Percentiles rank a stretch among this genome's conserved stretches.
Evolutionary conservation across 1,139 yeast genomes (phyloP).

Genomic region (Debaryomyces fabryi): DNA sequence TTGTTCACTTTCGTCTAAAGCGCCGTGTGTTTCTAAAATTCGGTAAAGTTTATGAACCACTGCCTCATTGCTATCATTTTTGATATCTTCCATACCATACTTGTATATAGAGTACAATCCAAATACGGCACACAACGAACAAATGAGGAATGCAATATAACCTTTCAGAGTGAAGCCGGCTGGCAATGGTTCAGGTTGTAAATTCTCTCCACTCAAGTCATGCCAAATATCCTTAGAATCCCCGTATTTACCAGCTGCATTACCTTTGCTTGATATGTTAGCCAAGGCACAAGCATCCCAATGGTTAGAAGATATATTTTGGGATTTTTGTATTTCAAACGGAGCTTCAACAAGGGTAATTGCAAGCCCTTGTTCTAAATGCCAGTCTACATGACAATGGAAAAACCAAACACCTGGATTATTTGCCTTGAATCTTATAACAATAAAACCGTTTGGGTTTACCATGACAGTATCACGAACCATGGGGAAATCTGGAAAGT

Average conservation of each 20-base stretch:
- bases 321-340: conserved; percentile 53
- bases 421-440: conserved; percentile 56
- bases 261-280: conserved; percentile 59
- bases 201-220: conserved; percentile 72
- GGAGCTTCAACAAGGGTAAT: conserved; percentile 56
- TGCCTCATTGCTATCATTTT: conserved; percentile 53
- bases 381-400: conserved; percentile 72
- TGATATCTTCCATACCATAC: conserved; percentile 81
- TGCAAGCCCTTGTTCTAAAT: conserved; percentile 63
- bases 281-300: conserved; percentile 57
- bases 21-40: conserved; percentile 39
- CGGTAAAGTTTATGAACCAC: conserved; percentile 53
- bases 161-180: conserved; percentile 89
- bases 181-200: conserved; percentile 69
- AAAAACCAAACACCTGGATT: conserved; percentile 68
- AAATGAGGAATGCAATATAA: conserved; percentile 81
- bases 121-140: conserved; percentile 73
- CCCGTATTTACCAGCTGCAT: conserved; percentile 78
- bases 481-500: conserved; percentile 57
- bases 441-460: conserved; percentile 69
- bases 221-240: conserved; percentile 48
- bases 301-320: conserved; percentile 57
- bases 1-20: conserved; percentile 16
- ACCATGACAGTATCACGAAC: conserved; percentile 70
- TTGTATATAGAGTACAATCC: conserved; percentile 77